Conservation (phyloP, 345 rosid genomes). For the Camelina hispida region DNA sequence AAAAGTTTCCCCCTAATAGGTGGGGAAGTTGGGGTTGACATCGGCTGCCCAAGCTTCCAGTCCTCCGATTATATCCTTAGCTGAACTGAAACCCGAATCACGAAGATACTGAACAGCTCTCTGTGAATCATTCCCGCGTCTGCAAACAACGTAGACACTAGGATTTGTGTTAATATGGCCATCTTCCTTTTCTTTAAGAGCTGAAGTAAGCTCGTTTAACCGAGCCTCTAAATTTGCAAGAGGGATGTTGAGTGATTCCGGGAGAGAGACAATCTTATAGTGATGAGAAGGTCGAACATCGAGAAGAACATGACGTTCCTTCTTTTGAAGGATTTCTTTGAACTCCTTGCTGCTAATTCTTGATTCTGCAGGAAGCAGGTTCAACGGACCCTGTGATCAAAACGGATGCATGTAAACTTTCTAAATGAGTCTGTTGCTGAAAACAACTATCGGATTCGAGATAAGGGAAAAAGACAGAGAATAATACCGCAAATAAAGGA, state of each 20-base stretch:
- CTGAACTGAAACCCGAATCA: constrained; percentile 61
- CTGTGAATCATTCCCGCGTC: constrained; percentile 96
- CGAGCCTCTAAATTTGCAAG: constrained; percentile 66
- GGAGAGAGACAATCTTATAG: constrained; percentile 82
- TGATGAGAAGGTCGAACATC: constrained; percentile 94
- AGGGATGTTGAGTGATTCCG: constrained; percentile 74
- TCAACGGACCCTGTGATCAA: constrained; percentile 59
- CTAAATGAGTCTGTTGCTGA: not conserved
- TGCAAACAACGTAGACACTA: constrained; percentile 67
- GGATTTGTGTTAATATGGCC: constrained; percentile 40
- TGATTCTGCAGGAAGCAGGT: constrained; percentile 59
- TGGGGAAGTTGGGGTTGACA: constrained; percentile 82
- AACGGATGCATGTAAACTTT: not conserved
- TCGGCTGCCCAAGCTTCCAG: constrained; percentile 76
- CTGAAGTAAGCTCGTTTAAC: constrained; percentile 65
- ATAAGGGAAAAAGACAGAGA: constrained; percentile 11
- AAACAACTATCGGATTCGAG: not conserved
- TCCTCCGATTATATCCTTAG: constrained; percentile 85
- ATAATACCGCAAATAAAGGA: constrained; percentile 61
- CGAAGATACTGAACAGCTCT: constrained; percentile 79
- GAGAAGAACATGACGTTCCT: constrained; percentile 63
- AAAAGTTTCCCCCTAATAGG: constrained; percentile 51
- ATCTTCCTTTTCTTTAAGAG: constrained; percentile 57
- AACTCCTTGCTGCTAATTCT: constrained; percentile 72
- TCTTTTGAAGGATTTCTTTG: constrained; percentile 51